Base-by-base conservation (phyloP, 495 filamentous ascomycete genomes). In the Tetracladium marchalianum region DNA sequence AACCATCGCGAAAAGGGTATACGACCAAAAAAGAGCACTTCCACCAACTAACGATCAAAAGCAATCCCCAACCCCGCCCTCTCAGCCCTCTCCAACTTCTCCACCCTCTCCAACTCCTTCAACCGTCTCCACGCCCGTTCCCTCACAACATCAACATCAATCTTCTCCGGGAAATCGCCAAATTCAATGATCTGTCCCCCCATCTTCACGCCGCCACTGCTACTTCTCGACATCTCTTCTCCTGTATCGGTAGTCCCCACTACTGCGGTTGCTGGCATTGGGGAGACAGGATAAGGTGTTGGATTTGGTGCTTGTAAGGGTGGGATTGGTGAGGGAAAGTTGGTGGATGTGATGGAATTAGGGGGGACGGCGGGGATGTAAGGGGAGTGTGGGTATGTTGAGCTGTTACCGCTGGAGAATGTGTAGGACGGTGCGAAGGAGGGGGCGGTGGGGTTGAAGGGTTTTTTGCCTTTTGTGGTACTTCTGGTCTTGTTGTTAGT, bases 151-250 rank as follows among this genome's bases (percentile, higher is more conserved):
- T 40, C 35, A 36, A 42, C 18, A 24, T 47, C 49, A 9, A 52
- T 48, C 33, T 15, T 12, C 32, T 57, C 55, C 12, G 52, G 48
- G 24, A 46, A 47, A 22, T 55, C 55, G 1, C 59, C 59, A 46
- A 63, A 63, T 35, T 55, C 54, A 45, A 63, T 50, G 16, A 59
- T 35, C 12, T 44, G 24, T 5, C 53, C 49, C 1, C 45, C 53
- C 0, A 61, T 33, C 31, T 31, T 44, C n/a, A 63, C 46, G 5
- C 59, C 59, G 0, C 54, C 54, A 35, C 46, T 51, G n/a, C 47
- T 46, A 11, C 36, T 39, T 16, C 55, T 35, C 12, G 27, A 50
- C 48, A 45, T 49, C 13, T 19, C 49, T 34, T 53, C 39, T 11
- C 39, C 43, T 40, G 35, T 18, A 10, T 11, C 16, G 24, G 16